These are phyloP conservation scores for Irpex sp. DNA, from an alignment of 1,284 basidiomycete genomes.

Conservation along the genomic window DNA sequence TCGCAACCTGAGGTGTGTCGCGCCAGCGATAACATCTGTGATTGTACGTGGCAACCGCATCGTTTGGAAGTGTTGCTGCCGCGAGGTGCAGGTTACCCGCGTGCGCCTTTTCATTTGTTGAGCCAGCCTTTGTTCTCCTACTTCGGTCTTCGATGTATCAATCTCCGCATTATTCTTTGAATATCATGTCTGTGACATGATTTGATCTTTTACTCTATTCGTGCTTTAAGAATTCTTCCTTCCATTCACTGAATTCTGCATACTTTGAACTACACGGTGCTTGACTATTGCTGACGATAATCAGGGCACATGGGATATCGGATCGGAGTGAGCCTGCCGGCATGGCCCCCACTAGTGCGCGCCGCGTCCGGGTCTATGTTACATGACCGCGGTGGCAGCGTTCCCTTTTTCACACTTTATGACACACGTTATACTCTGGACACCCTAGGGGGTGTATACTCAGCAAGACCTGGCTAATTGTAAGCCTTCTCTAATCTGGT, in stretches of 20 bases:
- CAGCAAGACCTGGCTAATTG: background rate
- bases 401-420: too few relatives aligned
- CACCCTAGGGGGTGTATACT: background rate
- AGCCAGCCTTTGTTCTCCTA: slow-evolving; percentile 1
- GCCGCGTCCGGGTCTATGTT: too few relatives aligned
- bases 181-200: background rate
- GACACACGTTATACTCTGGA: too few relatives aligned
- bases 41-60: background rate
- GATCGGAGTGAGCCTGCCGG: too few relatives aligned
- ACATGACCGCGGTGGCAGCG: too few relatives aligned
- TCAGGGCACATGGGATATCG: too few relatives aligned
- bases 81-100: background rate
- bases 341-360: too few relatives aligned
- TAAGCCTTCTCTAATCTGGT: too few relatives aligned
- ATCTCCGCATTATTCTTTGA: background rate
- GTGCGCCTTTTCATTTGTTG: background rate
- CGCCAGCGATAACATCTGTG: background rate
- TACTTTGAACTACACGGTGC: too few relatives aligned
- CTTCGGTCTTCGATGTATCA: background rate
- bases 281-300: too few relatives aligned
- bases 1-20: background rate
- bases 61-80: background rate
- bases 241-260: too few relatives aligned
- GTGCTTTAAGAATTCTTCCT: too few relatives aligned
- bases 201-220: background rate